A percentile compares a stretch with the other conserved stretches of the same genome.
Conservation (phyloP, 2,329 filamentous ascomycete species). For the Monilinia fructicola region DNA sequence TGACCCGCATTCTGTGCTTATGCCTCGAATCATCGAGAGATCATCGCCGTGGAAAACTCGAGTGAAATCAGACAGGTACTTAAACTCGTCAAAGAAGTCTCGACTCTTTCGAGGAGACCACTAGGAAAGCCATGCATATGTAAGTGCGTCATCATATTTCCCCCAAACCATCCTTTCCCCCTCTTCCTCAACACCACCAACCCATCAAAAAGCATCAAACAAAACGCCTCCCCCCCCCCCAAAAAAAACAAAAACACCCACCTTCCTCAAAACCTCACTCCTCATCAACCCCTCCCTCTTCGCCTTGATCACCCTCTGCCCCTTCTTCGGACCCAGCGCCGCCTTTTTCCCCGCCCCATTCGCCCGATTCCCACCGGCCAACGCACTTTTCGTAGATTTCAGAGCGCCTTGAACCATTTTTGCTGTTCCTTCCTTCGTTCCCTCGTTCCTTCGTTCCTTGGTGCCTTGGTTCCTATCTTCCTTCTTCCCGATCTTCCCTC, state of each 20-base stretch:
- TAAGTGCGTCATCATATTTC: slow-evolving; percentile 17
- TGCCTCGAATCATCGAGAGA: background rate
- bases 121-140: slow-evolving; percentile 21
- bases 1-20: too few relatives aligned
- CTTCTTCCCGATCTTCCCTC: background rate
- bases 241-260: slow-evolving; percentile 32
- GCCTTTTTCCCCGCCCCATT: slow-evolving; percentile 35
- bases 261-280: slow-evolving; percentile 63
- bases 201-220: background rate
- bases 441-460: background rate
- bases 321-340: slow-evolving; percentile 53
- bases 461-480: background rate
- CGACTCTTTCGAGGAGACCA: slow-evolving; percentile 11
- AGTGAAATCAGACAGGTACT: slow-evolving; percentile 17
- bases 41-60: background rate
- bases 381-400: slow-evolving; percentile 35
- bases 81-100: slow-evolving; percentile 17
- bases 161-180: too few relatives aligned
- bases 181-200: background rate
- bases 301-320: slow-evolving; percentile 62
- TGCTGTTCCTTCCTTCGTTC: background rate
- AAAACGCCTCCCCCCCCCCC: background rate
- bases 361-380: slow-evolving; percentile 11
- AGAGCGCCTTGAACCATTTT: slow-evolving; percentile 41
- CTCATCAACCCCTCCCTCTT: slow-evolving; percentile 62